These are phyloP conservation scores for Torrubiella hemipterigena DNA, from an alignment of 2,329 filamentous ascomycete genomes.

Conservation along the genomic window DNA sequence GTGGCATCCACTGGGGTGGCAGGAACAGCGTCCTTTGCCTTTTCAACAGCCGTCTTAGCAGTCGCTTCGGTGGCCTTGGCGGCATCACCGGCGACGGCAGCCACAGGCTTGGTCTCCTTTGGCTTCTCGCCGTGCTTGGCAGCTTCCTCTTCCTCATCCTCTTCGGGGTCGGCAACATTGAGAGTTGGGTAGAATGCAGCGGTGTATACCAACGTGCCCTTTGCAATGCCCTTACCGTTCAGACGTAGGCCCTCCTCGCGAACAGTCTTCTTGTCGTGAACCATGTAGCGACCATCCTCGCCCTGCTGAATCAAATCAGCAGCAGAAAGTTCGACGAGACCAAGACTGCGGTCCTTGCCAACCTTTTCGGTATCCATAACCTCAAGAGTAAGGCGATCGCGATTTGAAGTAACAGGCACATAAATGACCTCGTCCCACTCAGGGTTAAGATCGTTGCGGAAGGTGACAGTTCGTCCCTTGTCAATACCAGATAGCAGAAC, in stretches of 20 bases:
- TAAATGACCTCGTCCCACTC: conserved; percentile 96
- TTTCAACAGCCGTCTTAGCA: background rate
- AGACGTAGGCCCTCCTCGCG: conserved; percentile 59
- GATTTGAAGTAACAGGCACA: conserved; percentile 72
- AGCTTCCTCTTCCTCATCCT: conserved; percentile 53
- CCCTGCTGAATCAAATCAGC: conserved; percentile 69
- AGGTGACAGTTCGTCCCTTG: conserved; percentile 86
- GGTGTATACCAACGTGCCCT: conserved; percentile 73
- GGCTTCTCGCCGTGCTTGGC: conserved; percentile 15
- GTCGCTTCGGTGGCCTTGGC: conserved; percentile 21
- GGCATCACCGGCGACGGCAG: conserved; percentile 52
- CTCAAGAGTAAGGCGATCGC: conserved; percentile 78
- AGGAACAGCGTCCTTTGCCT: conserved; percentile 10
- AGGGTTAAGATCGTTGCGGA: conserved; percentile 89
- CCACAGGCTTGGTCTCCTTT: conserved; percentile 36
- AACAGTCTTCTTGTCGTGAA: conserved; percentile 62
- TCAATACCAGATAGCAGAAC: conserved; percentile 83
- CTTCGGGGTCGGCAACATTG: conserved; percentile 78
- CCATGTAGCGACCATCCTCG: conserved; percentile 68
- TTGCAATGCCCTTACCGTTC: conserved; percentile 59
- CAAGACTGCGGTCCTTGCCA: conserved; percentile 80
- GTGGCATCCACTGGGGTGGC: conserved; percentile 1
- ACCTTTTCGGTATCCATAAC: conserved; percentile 95
- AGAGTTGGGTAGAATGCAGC: conserved; percentile 84
- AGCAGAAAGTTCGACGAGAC: conserved; percentile 64